Conservation (phyloP, 1,139 yeast species). For the Kurtzmaniella quercitrusa region DNA sequence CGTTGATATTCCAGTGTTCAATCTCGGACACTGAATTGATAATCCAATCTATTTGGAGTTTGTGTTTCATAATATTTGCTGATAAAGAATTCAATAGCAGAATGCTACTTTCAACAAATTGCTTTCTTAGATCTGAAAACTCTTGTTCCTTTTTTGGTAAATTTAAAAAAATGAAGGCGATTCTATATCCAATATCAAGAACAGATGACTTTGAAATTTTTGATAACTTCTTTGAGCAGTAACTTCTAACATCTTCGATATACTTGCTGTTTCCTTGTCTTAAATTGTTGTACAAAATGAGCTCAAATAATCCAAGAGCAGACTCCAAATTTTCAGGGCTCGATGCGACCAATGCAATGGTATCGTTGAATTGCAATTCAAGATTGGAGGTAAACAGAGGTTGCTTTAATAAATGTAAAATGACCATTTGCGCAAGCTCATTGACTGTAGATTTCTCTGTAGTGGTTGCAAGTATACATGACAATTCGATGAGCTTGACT, state of each 20-base stretch:
- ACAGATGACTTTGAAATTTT: slow-evolving; percentile 5
- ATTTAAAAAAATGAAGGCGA: slow-evolving; percentile 15
- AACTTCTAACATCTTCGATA: slow-evolving; percentile 12
- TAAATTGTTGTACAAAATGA: slow-evolving; percentile 27
- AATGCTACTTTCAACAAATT: background rate
- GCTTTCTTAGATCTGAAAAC: background rate
- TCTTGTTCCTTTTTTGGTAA: background rate
- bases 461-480: slow-evolving; percentile 15
- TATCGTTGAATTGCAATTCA: slow-evolving; percentile 36
- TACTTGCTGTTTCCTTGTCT: slow-evolving; percentile 21
- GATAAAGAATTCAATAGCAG: background rate
- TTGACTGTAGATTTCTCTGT: slow-evolving; percentile 5
- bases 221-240: slow-evolving; percentile 4
- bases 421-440: slow-evolving; percentile 12
- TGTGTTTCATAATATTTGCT: background rate
- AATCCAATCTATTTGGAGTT: slow-evolving; percentile 8
- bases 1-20: background rate
- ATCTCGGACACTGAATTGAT: slow-evolving; percentile 5
- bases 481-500: slow-evolving; percentile 30
- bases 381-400: slow-evolving; percentile 51
- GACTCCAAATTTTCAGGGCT: slow-evolving; percentile 11
- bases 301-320: slow-evolving; percentile 17
- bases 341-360: slow-evolving; percentile 18
- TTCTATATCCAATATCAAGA: slow-evolving; percentile 13
- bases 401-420: slow-evolving; percentile 34